Percentiles rank a stretch among this genome's conserved stretches.
Evolutionary conservation across 495 filamentous ascomycete species (phyloP).

Genomic region (Penicillium paxilli): DNA sequence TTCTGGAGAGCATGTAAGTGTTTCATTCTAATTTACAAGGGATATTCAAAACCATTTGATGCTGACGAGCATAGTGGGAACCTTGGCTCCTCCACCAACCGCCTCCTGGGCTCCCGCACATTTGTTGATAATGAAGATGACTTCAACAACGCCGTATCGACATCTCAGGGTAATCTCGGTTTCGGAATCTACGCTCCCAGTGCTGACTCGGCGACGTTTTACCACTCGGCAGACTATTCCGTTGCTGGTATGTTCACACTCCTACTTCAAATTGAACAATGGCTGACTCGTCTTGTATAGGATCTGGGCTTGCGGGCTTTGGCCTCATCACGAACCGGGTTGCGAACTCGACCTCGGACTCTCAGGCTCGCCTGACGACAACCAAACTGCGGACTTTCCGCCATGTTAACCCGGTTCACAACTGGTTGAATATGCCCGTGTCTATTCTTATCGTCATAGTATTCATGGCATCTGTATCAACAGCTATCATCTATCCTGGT

Average conservation of each 20-base stretch:
- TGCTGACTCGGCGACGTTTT: not conserved
- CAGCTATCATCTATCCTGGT: slow-evolving; percentile 1
- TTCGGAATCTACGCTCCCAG: not conserved
- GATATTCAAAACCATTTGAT: no score
- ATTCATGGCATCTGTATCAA: not conserved
- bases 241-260: not conserved
- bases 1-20: not conserved
- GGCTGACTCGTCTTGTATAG: not conserved
- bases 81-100: no score
- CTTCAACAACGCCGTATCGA: not conserved
- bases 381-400: not conserved
- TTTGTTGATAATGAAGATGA: not conserved
- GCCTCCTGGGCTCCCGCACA: not conserved
- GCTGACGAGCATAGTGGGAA: not conserved
- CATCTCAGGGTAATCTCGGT: not conserved
- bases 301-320: not conserved
- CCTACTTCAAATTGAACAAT: not conserved
- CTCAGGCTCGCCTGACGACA: not conserved
- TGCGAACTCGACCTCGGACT: not conserved
- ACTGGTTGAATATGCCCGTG: not conserved
- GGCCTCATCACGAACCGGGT: not conserved
- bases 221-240: not conserved
- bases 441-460: not conserved
- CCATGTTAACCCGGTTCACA: not conserved
- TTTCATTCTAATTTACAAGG: not conserved